These are phyloP conservation scores for Bacidia gigantensis DNA, from an alignment of 495 filamentous ascomycete genomes.

Conservation along the genomic window DNA sequence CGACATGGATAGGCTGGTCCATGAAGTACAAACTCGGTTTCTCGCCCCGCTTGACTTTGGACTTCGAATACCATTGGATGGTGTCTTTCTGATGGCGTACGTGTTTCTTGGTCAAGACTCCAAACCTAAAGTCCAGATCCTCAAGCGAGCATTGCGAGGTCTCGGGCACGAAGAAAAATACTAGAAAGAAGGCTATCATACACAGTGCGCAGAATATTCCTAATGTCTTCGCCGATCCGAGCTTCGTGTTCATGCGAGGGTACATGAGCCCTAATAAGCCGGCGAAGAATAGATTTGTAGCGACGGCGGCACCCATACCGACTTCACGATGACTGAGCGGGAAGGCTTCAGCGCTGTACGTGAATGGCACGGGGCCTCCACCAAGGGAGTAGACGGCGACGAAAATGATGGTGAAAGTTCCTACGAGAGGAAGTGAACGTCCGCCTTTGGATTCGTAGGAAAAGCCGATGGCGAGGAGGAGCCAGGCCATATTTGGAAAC, in stretches of 20 bases:
- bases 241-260: slow-evolving; percentile 40
- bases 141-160: slow-evolving; percentile 34
- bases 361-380: slow-evolving; percentile 27
- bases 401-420: slow-evolving; percentile 63
- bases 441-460: slow-evolving; percentile 74
- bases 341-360: slow-evolving; percentile 69
- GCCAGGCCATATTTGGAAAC: slow-evolving; percentile 20
- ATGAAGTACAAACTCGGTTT: not conserved
- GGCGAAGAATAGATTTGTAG: slow-evolving; percentile 52
- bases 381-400: slow-evolving; percentile 64
- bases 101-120: not conserved
- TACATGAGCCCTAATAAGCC: slow-evolving; percentile 49
- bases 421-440: slow-evolving; percentile 57
- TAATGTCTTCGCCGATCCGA: slow-evolving; percentile 38
- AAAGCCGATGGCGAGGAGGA: slow-evolving; percentile 63
- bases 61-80: not conserved
- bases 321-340: slow-evolving; percentile 57
- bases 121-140: slow-evolving; percentile 26
- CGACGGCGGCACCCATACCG: slow-evolving; percentile 57
- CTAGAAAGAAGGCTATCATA: slow-evolving; percentile 42
- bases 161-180: slow-evolving; percentile 48
- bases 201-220: slow-evolving; percentile 45
- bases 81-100: not conserved
- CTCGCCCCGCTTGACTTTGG: not conserved
- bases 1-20: not conserved